Base-by-base conservation (phyloP, 2,329 filamentous ascomycete species). In the Chaetothyriales sp. region DNA sequence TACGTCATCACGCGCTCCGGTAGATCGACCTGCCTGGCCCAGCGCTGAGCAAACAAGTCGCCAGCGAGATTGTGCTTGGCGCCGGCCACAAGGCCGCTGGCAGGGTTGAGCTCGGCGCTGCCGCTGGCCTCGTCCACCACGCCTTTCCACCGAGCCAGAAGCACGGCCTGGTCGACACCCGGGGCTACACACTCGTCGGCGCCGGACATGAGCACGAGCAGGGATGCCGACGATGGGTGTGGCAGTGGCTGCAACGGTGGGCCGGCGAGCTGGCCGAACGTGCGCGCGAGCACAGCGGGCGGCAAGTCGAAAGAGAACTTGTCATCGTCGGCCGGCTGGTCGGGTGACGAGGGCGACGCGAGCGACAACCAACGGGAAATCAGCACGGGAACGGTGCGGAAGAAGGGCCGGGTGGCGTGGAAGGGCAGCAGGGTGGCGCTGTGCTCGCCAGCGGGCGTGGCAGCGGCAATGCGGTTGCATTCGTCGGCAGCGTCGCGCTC, bases 281-380 rank as follows among this genome's bases (percentile, higher is more conserved):
- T 83, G 13, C 65, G 65, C 20, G 67, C 62, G 5, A 89, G 70
- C 18, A 73, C 71, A 29, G 77, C 72, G 44, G 79, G 75, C 0
- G 71, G 66, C n/a, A 92, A 69, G 63, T 92, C 85, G 2, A 80
- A 82, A n/a, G 85, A 89, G 69, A 94, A 95, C 63, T 85, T 87
- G 64, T 95, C 89, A 64, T 95, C 89, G 53, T 86, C 83, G 8
- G 83, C 85, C 4, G 80, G 73, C 48, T 72, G 67, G 46, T 72
- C 69, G 0, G 77, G 77, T 19, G 73, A 77, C 46, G 67, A 67
- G 0, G 72, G 71, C 43, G 69, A 72, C 0, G 75, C 70, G 5
- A 85, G 67, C 46, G 77, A 78, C 37, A 82, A 63, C 64, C 80
- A 83, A 44, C 82, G 65, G 46, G 70, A 69, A 6, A 81, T 78